phyloP scores from a whole-genome alignment of 768 basidiomycete species.

The Trametes elegans region DNA sequence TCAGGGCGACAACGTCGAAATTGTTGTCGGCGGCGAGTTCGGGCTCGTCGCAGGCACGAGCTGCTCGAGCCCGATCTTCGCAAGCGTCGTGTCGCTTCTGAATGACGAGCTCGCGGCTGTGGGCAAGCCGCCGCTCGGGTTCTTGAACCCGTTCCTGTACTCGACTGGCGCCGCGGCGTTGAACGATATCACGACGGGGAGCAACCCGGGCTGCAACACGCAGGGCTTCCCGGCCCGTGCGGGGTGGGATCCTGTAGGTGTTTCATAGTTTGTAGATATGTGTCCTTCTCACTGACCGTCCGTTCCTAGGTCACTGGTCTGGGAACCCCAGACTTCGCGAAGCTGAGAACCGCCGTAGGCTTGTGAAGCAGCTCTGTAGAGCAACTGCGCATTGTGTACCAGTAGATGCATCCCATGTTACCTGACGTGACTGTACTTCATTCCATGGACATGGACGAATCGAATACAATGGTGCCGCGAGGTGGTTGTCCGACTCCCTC shows the following conservation, averaged over 20 bases:
- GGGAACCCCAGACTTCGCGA: slow-evolving; percentile 58
- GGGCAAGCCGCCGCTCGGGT: slow-evolving; percentile 33
- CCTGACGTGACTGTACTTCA: too few relatives aligned
- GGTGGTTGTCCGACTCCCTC: too few relatives aligned
- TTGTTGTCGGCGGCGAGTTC: slow-evolving; percentile 20
- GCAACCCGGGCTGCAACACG: slow-evolving; percentile 28
- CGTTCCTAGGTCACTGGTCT: slow-evolving; percentile 51
- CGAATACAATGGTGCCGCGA: too few relatives aligned
- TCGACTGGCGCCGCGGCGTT: slow-evolving; percentile 25
- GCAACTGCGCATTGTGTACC: too few relatives aligned
- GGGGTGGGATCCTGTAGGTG: slow-evolving; percentile 34
- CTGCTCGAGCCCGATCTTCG: slow-evolving; percentile 34
- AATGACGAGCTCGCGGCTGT: slow-evolving; percentile 33
- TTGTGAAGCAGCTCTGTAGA: too few relatives aligned
- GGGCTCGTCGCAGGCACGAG: slow-evolving; percentile 32
- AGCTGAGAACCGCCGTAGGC: slow-evolving; percentile 20
- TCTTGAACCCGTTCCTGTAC: slow-evolving; percentile 37
- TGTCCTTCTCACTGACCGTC: neutral
- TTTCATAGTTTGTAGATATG: neutral
- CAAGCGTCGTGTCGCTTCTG: slow-evolving; percentile 33
- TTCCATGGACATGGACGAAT: too few relatives aligned
- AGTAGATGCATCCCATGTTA: too few relatives aligned
- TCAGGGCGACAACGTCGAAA: slow-evolving; percentile 32
- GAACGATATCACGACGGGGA: slow-evolving; percentile 21
- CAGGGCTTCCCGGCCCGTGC: slow-evolving; percentile 32